Evolutionary conservation across 768 basidiomycete species (phyloP).

Genomic region (Dioszegia crocea): DNA sequence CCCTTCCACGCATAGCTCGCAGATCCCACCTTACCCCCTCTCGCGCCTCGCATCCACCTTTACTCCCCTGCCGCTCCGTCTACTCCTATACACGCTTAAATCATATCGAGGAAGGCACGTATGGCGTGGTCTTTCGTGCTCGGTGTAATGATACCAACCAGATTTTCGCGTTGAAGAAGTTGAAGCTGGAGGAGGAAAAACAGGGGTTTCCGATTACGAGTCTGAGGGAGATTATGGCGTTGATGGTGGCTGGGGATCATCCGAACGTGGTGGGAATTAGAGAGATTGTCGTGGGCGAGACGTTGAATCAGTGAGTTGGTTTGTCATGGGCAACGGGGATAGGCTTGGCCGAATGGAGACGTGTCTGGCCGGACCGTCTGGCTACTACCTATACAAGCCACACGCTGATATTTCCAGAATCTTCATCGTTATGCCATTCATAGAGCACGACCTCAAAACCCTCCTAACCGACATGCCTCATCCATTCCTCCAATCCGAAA

Average conservation of each 20-base stretch:
- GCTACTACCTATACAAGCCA: no score
- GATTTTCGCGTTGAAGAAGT: conserved; percentile 93
- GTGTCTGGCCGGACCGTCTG: no score
- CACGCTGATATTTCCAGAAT: conserved; percentile 59
- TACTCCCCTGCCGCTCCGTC: conserved; percentile 83
- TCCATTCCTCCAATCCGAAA: conserved; percentile 94
- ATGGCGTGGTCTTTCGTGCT: conserved; percentile 96
- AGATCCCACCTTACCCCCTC: conserved; percentile 54
- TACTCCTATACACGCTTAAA: conserved; percentile 91
- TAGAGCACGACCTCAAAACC: conserved; percentile 98
- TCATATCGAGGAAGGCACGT: conserved; percentile 97
- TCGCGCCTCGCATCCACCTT: conserved; percentile 69
- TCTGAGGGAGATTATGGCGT: conserved; percentile 87
- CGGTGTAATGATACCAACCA: conserved; percentile 89
- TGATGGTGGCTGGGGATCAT: conserved; percentile 81
- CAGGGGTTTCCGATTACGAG: conserved; percentile 98
- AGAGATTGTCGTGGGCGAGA: conserved; percentile 97
- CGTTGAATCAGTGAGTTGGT: conserved; percentile 95
- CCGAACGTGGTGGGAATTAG: conserved; percentile 96
- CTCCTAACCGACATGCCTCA: conserved; percentile 90
- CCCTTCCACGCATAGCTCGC: conserved; percentile 50
- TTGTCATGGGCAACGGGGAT: no score
- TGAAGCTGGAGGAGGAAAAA: conserved; percentile 98
- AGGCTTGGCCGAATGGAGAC: no score
- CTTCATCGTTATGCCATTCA: conserved; percentile 99